Evolutionary conservation across 2,329 filamentous ascomycete genomes (phyloP).

Genomic region (Xylaria sp.): DNA sequence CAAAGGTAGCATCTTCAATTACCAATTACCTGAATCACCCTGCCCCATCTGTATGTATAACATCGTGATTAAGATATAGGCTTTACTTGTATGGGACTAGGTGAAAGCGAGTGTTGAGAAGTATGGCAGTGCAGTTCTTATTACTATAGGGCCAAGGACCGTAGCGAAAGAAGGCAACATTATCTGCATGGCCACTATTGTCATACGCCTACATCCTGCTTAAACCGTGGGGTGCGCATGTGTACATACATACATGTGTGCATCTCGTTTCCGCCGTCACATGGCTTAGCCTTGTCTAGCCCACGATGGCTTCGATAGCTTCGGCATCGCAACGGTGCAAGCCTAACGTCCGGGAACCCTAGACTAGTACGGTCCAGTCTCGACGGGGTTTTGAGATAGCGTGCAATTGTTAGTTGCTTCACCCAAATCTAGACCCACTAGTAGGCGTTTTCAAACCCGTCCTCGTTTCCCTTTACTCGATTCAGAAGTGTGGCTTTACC

Average conservation of each 20-base stretch:
- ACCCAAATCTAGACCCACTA: slow-evolving; percentile 42
- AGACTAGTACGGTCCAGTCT: slow-evolving; percentile 20
- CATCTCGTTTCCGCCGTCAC: slow-evolving; percentile 27
- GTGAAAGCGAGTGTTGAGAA: not conserved
- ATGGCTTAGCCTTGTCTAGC: slow-evolving; percentile 33
- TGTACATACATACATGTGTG: slow-evolving; percentile 5
- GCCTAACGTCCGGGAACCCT: slow-evolving; percentile 32
- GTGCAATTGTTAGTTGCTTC: slow-evolving; percentile 30
- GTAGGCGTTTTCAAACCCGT: slow-evolving; percentile 44
- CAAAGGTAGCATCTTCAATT: not conserved
- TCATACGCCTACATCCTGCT: slow-evolving; percentile 21
- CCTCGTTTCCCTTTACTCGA: slow-evolving; percentile 48
- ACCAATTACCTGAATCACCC: not conserved
- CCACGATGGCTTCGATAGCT: slow-evolving; percentile 38
- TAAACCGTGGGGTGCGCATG: slow-evolving; percentile 27
- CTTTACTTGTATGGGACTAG: not conserved
- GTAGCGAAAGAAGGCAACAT: slow-evolving; percentile 10
- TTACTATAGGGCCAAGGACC: slow-evolving; percentile 12
- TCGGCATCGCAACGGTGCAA: slow-evolving; percentile 37
- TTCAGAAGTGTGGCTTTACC: slow-evolving; percentile 43
- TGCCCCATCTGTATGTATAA: not conserved
- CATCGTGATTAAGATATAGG: not conserved
- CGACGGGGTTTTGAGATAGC: slow-evolving; percentile 23
- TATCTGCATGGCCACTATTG: slow-evolving; percentile 11
- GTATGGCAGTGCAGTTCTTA: not conserved